These are phyloP conservation scores for Cucumis melo DNA, from an alignment of 306 rosid genomes.

Conservation along the genomic window DNA sequence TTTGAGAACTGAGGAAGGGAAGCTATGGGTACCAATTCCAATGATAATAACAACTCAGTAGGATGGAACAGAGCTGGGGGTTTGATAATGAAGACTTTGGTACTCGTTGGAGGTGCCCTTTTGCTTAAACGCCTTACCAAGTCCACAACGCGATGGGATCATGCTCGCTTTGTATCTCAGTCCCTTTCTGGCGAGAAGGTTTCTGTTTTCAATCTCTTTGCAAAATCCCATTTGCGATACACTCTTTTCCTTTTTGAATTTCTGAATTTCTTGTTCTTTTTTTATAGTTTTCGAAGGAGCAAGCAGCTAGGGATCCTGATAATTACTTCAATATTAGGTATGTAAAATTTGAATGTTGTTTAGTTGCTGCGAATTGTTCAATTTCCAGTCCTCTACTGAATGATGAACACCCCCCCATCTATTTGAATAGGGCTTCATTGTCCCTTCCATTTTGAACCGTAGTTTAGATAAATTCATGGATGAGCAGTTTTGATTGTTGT, in stretches of 20 bases:
- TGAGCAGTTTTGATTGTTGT: neutral
- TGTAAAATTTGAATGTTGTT: neutral
- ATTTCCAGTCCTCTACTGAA: neutral
- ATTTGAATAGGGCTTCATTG: neutral
- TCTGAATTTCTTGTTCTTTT: neutral
- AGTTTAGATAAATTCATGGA: neutral
- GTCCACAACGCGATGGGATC: slow-evolving; percentile 99
- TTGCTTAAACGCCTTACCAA: slow-evolving; percentile 80
- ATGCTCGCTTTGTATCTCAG: slow-evolving; percentile 59
- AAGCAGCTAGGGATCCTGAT: slow-evolving; percentile 88
- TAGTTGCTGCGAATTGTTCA: neutral
- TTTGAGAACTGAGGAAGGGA: neutral
- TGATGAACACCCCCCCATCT: neutral
- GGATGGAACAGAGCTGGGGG: slow-evolving; percentile 71
- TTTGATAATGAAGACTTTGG: slow-evolving; percentile 45
- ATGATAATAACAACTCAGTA: slow-evolving; percentile 12
- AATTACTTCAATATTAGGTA: slow-evolving; percentile 85
- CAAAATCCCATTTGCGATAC: neutral
- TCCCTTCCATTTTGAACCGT: neutral
- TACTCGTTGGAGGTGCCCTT: slow-evolving; percentile 77
- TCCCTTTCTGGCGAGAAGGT: slow-evolving; percentile 89
- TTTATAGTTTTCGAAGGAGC: slow-evolving; percentile 64
- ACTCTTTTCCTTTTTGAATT: neutral
- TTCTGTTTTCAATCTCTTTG: neutral
- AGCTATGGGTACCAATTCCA: slow-evolving; percentile 23